Evolutionary conservation across 2,329 filamentous ascomycete species (phyloP).

Genomic region (Thielaviopsis punctulata): DNA sequence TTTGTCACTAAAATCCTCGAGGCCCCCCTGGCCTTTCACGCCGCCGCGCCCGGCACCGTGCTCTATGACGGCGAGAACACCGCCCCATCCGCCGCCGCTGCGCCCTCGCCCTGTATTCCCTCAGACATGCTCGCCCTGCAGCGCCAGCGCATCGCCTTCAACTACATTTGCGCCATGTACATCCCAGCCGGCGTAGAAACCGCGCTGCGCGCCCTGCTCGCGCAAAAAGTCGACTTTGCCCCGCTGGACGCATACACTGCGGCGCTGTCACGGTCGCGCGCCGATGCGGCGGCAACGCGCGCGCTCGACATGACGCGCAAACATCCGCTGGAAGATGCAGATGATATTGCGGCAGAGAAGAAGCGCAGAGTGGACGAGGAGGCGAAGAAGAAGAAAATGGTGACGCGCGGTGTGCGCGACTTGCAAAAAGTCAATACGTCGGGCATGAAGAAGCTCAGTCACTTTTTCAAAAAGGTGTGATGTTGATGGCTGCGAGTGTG

Average conservation of each 20-base stretch:
- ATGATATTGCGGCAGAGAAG: conserved; percentile 54
- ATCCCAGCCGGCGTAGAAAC: conserved; percentile 28
- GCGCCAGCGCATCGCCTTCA: conserved; percentile 44
- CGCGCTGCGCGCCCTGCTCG: conserved; percentile 25
- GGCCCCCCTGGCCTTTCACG: conserved; percentile 54
- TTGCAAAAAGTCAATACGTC: conserved; percentile 78
- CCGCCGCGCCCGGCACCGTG: conserved; percentile 22
- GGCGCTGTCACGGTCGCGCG: conserved; percentile 47
- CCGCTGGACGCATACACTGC: conserved; percentile 54
- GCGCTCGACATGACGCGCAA: conserved; percentile 58
- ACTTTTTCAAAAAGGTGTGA: conserved; percentile 67
- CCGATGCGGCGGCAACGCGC: conserved; percentile 53
- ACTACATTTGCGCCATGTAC: conserved; percentile 48
- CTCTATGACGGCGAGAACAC: neutral
- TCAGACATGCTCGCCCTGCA: conserved; percentile 39
- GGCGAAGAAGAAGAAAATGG: conserved; percentile 59
- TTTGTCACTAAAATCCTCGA: conserved; percentile 66
- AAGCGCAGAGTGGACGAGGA: conserved; percentile 77
- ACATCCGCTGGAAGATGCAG: conserved; percentile 46
- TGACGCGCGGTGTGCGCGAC: conserved; percentile 61
- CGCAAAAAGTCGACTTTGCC: conserved; percentile 43
- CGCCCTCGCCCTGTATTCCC: conserved; percentile 13
- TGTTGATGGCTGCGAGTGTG: neutral
- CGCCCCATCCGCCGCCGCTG: neutral
- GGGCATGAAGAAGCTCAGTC: conserved; percentile 95